Evolutionary conservation across 495 filamentous ascomycete species (phyloP), one percentile per base, ranked within the genome.

Genomic region (Annulohypoxylon stygium): DNA sequence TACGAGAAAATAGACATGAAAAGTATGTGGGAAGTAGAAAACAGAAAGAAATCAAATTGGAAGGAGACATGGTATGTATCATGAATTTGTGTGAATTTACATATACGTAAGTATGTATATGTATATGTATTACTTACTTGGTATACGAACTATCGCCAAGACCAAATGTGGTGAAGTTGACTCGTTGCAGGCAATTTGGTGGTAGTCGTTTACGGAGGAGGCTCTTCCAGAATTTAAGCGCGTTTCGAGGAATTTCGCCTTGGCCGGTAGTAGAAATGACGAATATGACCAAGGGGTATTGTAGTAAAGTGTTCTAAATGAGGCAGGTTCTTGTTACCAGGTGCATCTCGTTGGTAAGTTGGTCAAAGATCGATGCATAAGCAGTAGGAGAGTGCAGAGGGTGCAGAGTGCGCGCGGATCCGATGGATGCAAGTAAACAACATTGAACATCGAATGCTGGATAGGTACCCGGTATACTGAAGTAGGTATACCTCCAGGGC

Each of bases 121-220:
- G 30, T 23, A 6, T 30, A 30, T 30, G 5, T 6, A 30, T 75
- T 47, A 51, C 78, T 20, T 85, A 95, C 92, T 95, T 93, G 4
- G 90, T 88, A 86, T 99, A 99, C 2, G 93, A 96, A 74, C 91
- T 97, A 81, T 99, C 95, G 1, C 96, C 96, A 14, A 98, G 86
- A 5, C 96, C 97, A 85, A 99, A 98, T 0, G 89, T 91, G 16
- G 92, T 88, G 80, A 97, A 97, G 0, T 84, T 83, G 18, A 97
- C 83, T 23, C 84, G 83, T 16, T 80, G 75, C 48, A 99, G 83
- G 74, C 88, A 95, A 60, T 87, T 89, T 20, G 88, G 81, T 33
- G 90, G 89, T 34, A 99, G 88, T 71, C 89, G 92, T 77, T 91
- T 92, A 48, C 92, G 85, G 25, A 96, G 84, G 54, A 99, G 86